Percentiles rank a stretch among this genome's conserved stretches.
Evolutionary conservation across 2,329 filamentous ascomycete genomes (phyloP).

Genomic region (Penicillium sumatraense): DNA sequence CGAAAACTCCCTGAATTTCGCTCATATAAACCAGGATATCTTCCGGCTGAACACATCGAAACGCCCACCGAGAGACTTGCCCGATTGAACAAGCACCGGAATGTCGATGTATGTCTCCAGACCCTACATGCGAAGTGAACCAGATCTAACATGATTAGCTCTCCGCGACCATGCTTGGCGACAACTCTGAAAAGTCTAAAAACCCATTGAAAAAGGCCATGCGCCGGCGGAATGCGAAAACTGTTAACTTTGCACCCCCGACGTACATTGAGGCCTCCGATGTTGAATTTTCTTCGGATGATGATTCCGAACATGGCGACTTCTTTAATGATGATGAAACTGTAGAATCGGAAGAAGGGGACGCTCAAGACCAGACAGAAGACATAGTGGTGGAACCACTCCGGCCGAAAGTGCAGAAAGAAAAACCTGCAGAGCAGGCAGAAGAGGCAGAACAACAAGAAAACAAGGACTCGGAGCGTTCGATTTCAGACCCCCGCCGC

Average conservation of each 20-base stretch:
- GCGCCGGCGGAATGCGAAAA: constrained; percentile 80
- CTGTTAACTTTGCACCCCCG: constrained; percentile 80
- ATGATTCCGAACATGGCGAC: constrained; percentile 63
- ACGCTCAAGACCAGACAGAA: constrained; percentile 39
- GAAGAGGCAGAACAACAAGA: constrained; percentile 25
- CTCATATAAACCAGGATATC: constrained; percentile 68
- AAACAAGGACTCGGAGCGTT: constrained; percentile 30
- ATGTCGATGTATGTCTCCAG: constrained; percentile 79
- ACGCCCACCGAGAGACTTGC: constrained; percentile 94
- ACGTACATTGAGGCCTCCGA: constrained; percentile 90
- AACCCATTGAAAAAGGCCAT: constrained; percentile 84
- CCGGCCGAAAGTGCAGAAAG: constrained; percentile 47
- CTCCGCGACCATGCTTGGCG: constrained; percentile 72
- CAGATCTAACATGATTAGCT: constrained; percentile 51
- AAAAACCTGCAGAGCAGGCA: constrained; percentile 34
- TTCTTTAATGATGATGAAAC: constrained; percentile 54
- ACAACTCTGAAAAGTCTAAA: constrained; percentile 78
- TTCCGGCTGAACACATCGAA: constrained; percentile 97
- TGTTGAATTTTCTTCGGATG: constrained; percentile 80
- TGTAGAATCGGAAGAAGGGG: constrained; percentile 43
- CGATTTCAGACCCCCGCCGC: constrained; percentile 46
- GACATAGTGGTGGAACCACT: constrained; percentile 51
- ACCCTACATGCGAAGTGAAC: not conserved
- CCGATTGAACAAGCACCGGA: constrained; percentile 94
- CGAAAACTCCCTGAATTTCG: not conserved